phyloP scores from a whole-genome alignment of 768 basidiomycete species.

The Scleroderma citrinum region DNA sequence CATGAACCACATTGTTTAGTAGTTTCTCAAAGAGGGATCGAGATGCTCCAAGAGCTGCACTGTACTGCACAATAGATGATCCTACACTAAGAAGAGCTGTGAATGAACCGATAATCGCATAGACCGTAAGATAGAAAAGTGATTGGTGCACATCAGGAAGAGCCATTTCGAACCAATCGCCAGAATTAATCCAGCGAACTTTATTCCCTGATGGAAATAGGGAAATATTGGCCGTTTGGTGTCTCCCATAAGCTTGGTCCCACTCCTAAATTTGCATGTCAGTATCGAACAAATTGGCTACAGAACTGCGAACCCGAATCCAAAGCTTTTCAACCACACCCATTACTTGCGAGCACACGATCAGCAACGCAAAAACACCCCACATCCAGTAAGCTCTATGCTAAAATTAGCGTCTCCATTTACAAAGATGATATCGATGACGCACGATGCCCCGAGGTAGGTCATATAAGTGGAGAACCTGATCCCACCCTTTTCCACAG shows the following conservation, averaged over 20 bases:
- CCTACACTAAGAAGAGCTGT: slow-evolving; percentile 42
- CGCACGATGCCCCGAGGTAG: slow-evolving; percentile 67
- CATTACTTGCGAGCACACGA: slow-evolving; percentile 19
- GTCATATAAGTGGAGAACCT: slow-evolving; percentile 68
- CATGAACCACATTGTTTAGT: slow-evolving; percentile 64
- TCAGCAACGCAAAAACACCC: slow-evolving; percentile 15
- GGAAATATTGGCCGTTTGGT: neutral
- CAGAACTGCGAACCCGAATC: slow-evolving; percentile 18
- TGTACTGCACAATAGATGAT: slow-evolving; percentile 50
- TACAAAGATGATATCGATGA: neutral
- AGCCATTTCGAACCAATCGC: slow-evolving; percentile 7
- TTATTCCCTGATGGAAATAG: too few species aligned
- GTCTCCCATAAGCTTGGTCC: slow-evolving; percentile 20
- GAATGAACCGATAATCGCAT: slow-evolving; percentile 52
- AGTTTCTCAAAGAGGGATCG: slow-evolving; percentile 42
- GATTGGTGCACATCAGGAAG: slow-evolving; percentile 55
- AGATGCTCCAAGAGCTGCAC: slow-evolving; percentile 39
- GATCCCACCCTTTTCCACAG: slow-evolving; percentile 73
- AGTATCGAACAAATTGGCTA: neutral
- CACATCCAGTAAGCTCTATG: slow-evolving; percentile 29
- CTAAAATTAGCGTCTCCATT: neutral
- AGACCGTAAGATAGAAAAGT: slow-evolving; percentile 65
- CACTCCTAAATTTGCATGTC: slow-evolving; percentile 16
- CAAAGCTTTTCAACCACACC: slow-evolving; percentile 27
- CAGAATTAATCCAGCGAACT: too few species aligned